Percentiles rank a stretch among this genome's conserved stretches.
Conservation (phyloP, 345 rosid genomes). For the Brassica rapa region DNA sequence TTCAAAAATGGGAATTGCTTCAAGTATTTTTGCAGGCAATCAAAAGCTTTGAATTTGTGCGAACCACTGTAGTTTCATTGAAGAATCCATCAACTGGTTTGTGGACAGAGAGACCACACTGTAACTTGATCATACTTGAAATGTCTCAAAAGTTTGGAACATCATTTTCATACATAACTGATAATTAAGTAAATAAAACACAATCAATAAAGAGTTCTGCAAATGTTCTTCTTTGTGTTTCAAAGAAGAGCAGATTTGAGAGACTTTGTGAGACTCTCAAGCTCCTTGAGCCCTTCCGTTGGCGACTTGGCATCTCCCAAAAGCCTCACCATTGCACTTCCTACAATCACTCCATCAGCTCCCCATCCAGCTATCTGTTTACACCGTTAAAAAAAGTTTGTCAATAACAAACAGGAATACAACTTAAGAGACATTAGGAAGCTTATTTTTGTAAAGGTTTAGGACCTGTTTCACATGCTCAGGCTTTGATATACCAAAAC, state of each 20-base stretch:
- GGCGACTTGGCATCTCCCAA: constrained; percentile 77
- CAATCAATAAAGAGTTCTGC: constrained; percentile 15
- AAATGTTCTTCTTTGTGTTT: constrained; percentile 20
- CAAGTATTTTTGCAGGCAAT: neutral
- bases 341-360: constrained; percentile 85
- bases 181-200: constrained; percentile 14
- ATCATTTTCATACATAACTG: constrained; percentile 9
- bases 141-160: constrained; percentile 19
- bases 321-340: constrained; percentile 81
- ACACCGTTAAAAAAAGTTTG: neutral
- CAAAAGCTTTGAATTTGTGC: neutral
- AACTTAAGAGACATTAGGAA: neutral
- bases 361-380: constrained; percentile 76
- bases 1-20: neutral
- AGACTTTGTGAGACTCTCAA: constrained; percentile 66
- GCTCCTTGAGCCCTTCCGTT: constrained; percentile 70
- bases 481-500: constrained; percentile 82
- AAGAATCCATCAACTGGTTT: neutral
- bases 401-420: neutral
- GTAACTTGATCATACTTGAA: constrained; percentile 15
- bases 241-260: constrained; percentile 66
- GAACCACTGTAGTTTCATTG: neutral
- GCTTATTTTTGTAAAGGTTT: neutral
- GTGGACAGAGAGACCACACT: neutral
- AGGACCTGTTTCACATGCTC: constrained; percentile 77